Base-by-base conservation (phyloP, 2,329 filamentous ascomycete genomes). In the Trichothecium sympodiale region DNA sequence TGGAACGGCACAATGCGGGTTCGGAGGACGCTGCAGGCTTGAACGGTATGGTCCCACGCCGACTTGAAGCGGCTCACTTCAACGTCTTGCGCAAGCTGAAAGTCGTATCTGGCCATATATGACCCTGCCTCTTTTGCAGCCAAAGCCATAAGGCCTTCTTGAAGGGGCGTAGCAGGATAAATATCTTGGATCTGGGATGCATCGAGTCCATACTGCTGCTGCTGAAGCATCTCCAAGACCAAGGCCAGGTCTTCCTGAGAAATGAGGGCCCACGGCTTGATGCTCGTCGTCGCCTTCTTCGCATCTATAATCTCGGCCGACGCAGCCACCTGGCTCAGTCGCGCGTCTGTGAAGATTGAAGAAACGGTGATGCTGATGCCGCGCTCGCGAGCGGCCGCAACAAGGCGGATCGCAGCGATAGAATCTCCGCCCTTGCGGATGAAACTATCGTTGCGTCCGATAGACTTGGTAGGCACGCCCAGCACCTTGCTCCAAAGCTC, bases 131-230 rank as follows among this genome's bases (percentile, higher is more conserved):
- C 15, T 14, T 49, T 48, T 28, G 42, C 44, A 2, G 56, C 48
- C 3, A 70, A 44, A 2, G 64, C 61, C 47, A 71, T 59, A 3
- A 71, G 54, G 4, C 60, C 64, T 42, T 67, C 64, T 38, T 72
- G 67, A 1, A 68, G 46, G 1, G 64, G 55, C 0, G 65, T 65
- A 45, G 64, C 65, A 1, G 67, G 67, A 34, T 67, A 71, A 0
- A 65, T 48, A 37, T 71, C 67, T 33, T 68, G 59, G 5, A 67
- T 5, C n/a, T n/a, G n/a, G n/a, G n/a, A n/a, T n/a, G n/a, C n/a
- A n/a, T n/a, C n/a, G n/a, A n/a, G n/a, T n/a, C n/a, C 13, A n/a
- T 8, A 3, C 15, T 10, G 13, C 20, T 14, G 10, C 4, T 25
- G 16, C n/a, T n/a, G n/a, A n/a, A n/a, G n/a, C n/a, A n/a, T n/a